Conservation (phyloP, 768 basidiomycete species). For the Boletus huronensis region DNA sequence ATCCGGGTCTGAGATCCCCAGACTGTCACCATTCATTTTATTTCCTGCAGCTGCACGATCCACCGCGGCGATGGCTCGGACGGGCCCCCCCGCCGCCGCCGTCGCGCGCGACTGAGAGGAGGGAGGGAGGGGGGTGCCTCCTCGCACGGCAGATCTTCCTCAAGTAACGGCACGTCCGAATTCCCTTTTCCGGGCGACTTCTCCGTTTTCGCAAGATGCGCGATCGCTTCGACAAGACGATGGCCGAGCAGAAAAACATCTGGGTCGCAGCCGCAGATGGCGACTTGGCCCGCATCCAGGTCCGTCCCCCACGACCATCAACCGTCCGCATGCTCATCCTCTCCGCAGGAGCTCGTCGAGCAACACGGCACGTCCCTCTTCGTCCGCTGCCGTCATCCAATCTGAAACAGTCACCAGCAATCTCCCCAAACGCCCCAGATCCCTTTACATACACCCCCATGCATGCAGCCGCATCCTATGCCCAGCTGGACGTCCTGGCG, state of each 20-base stretch:
- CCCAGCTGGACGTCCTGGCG: conserved; percentile 67
- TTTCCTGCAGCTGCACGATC: background rate
- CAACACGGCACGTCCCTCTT: conserved; percentile 44
- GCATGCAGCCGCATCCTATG: conserved; percentile 95
- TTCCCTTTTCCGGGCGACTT: conserved; percentile 27
- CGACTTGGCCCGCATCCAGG: conserved; percentile 72
- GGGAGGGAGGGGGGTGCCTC: too few relatives aligned
- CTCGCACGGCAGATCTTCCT: conserved; percentile 1
- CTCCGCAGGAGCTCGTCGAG: conserved; percentile 55
- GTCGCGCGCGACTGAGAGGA: too few relatives aligned
- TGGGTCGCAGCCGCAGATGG: conserved; percentile 95
- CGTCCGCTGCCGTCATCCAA: conserved; percentile 21
- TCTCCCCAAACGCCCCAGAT: conserved; percentile 73
- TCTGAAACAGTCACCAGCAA: conserved; percentile 40
- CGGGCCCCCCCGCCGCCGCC: background rate
- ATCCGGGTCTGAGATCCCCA: conserved; percentile 28
- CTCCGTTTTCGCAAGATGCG: conserved; percentile 5
- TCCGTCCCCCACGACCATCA: conserved; percentile 30
- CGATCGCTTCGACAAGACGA: conserved; percentile 25
- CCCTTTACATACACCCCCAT: conserved; percentile 78
- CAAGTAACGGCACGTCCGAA: conserved; percentile 16
- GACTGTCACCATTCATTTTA: background rate
- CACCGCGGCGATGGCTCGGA: conserved; percentile 1
- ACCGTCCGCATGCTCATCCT: conserved; percentile 1
- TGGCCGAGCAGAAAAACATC: conserved; percentile 55